These are phyloP conservation scores for Rosellinia necatrix DNA, from an alignment of 2,329 filamentous ascomycete species.

Conservation along the genomic window DNA sequence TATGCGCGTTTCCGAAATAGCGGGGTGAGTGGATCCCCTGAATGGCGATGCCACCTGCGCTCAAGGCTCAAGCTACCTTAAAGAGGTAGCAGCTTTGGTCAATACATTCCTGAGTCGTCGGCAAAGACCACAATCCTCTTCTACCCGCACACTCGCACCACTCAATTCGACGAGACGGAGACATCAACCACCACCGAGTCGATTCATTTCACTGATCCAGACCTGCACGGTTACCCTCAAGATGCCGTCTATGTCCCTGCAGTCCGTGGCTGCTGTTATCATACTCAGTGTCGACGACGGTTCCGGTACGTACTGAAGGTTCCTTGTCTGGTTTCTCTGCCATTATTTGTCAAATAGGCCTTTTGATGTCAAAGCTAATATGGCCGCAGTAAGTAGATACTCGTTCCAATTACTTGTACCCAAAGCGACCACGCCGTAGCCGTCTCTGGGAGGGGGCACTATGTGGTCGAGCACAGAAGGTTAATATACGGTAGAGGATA, in stretches of 20 bases:
- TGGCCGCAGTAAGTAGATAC: slow-evolving; percentile 21
- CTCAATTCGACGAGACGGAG: neutral
- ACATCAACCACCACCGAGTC: slow-evolving; percentile 3
- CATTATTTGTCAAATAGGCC: neutral
- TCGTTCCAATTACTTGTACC: neutral
- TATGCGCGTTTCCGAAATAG: neutral
- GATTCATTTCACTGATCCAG: neutral
- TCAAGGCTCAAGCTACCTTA: too few relatives aligned
- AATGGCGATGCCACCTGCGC: slow-evolving; percentile 14
- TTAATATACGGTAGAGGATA: slow-evolving; percentile 56
- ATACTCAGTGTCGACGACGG: slow-evolving; percentile 86
- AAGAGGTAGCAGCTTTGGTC: too few relatives aligned
- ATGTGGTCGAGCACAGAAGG: neutral
- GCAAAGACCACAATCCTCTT: neutral
- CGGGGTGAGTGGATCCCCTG: slow-evolving; percentile 19
- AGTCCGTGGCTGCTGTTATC: slow-evolving; percentile 77
- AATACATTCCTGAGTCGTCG: too few relatives aligned
- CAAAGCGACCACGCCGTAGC: neutral
- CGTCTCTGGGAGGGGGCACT: neutral
- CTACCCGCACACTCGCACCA: neutral
- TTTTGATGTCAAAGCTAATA: slow-evolving; percentile 18
- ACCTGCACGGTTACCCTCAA: slow-evolving; percentile 25
- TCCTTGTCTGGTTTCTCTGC: neutral
- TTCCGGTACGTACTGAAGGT: slow-evolving; percentile 50
- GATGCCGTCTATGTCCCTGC: slow-evolving; percentile 78